Base-by-base conservation (phyloP, 2,329 filamentous ascomycete species). In the Diplodia sapinea region DNA sequence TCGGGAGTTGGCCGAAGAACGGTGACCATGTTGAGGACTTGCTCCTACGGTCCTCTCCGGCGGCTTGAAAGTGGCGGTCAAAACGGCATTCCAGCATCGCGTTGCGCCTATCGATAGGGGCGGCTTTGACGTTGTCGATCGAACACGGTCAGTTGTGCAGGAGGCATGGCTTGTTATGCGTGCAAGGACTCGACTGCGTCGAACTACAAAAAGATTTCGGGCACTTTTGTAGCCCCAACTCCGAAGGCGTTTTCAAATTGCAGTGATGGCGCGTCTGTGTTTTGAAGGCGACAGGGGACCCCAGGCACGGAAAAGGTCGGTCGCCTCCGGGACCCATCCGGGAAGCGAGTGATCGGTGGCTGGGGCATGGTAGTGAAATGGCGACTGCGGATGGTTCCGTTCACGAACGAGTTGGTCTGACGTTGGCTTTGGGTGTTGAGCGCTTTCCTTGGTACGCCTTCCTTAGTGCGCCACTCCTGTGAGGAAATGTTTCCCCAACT, bases 111-210 rank as follows among this genome's bases (percentile, higher is more conserved):
- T 26, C 26, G 4, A 26, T 26, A 47, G 50, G 13, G 5, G 59
- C 43, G 43, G 59, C 43, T 33, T 17, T n/a, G 36, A 51, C 43
- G 43, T 63, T 63, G 59, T 38, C 36, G 59, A 51, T 51, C 40
- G 43, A 29, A 40, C 47, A 47, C 40, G 38, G 43, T 51, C 20
- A 40, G 33, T 51, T 13, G 56, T 15, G 40, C 17, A 11, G 56
- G 43, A 49, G 29, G 33, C 15, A 26, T 17, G 49, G 36, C 26
- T 50, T 17, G 17, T 23, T 17, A 33, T 26, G 40, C 40, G 15
- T 23, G 57, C 43, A 38, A 13, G 57, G 40, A 38, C 49, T 33
- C 31, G 31, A 33, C 31, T 33, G 31, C 52, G 13, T 36, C 36
- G 36, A 12, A 11, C 36, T 12, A 12, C 36, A 12, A 11, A 12